Conservation (phyloP, 75 land plant species). For the Pseudotsuga menziesii region DNA sequence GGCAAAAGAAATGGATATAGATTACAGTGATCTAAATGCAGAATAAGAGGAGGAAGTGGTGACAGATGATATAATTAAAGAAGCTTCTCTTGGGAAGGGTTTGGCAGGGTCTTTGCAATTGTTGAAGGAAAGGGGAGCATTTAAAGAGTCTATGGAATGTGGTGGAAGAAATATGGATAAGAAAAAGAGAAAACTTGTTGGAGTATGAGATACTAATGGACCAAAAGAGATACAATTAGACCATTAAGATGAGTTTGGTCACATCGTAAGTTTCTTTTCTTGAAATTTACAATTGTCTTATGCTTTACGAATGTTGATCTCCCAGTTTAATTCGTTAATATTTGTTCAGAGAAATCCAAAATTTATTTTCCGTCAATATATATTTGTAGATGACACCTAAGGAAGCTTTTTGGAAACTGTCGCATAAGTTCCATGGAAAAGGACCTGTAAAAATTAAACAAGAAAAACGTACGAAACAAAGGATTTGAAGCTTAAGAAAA, state of each 20-base stretch:
- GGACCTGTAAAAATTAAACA: conserved; percentile 95
- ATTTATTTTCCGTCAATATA: neutral
- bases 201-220: conserved; percentile 65
- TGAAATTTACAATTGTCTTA: neutral
- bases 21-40: conserved; percentile 1
- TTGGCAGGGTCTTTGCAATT: conserved; percentile 81
- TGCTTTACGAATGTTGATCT: neutral
- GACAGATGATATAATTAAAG: conserved; percentile 69
- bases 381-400: conserved; percentile 86
- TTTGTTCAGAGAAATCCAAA: neutral
- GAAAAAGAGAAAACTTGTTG: conserved; percentile 96
- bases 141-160: conserved; percentile 91
- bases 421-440: conserved; percentile 98
- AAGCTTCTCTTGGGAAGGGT: conserved; percentile 87
- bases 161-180: conserved; percentile 99
- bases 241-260: conserved; percentile 92
- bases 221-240: conserved; percentile 79
- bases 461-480: conserved; percentile 93
- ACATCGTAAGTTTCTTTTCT: conserved; percentile 60
- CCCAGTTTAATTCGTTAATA: conserved; percentile 1
- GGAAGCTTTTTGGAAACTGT: conserved; percentile 87
- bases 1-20: conserved; percentile 34
- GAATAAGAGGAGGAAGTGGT: conserved; percentile 41
- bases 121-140: conserved; percentile 81
- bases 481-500: conserved; percentile 90